Evolutionary conservation across 2,329 filamentous ascomycete species (phyloP), one percentile per base, ranked within the genome.

Genomic region (Raffaelea albimanens): DNA sequence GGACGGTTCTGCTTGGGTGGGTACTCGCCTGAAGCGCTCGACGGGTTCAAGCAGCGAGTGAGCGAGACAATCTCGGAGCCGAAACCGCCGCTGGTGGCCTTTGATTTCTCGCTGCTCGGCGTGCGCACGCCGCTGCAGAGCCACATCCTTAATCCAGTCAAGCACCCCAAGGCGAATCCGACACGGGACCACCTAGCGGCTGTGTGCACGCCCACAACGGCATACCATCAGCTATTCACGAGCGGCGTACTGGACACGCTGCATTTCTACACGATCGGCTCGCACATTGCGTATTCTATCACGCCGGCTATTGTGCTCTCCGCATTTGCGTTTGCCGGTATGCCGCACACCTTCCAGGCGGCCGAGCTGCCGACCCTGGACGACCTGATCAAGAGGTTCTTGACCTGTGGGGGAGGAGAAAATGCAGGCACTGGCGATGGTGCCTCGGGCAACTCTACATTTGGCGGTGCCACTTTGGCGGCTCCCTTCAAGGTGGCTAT

Each of bases 301-400:
- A 85, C 82, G 0, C 83, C 84, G 1, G 78, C 80, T 10, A 87
- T 87, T 80, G 82, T 87, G 58, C 79, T 77, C 50, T 76, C 81
- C 11, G 83, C 83, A 11, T 87, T 82, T 58, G 69, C 73, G 44
- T 73, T 72, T 21, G 79, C 77, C 50, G 81, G 81, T 18, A 79
- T 88, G 75, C 77, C 76, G 3, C 83, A 87, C 58, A 70, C 71
- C 4, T 87, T 82, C 57, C 67, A 72, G 41, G 75, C 76, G 14
- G 71, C 76, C 39, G 73, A 80, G 53, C 81, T 80, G 40, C 66
- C 72, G 5, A 75, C 76, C 0, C 60, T 87, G 14, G 77, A 81
- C 46, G 76, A 79, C 16, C 66, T 87, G 16, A 73, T 78, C 55
- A 67, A 71, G 18, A 67, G 84, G 21, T 76, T 79, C 36, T 67